A percentile compares a stretch with the other conserved stretches of the same genome.
These are phyloP conservation scores for Strobilomyces dryophilus DNA, from an alignment of 768 basidiomycete genomes.

Conservation along the genomic window DNA sequence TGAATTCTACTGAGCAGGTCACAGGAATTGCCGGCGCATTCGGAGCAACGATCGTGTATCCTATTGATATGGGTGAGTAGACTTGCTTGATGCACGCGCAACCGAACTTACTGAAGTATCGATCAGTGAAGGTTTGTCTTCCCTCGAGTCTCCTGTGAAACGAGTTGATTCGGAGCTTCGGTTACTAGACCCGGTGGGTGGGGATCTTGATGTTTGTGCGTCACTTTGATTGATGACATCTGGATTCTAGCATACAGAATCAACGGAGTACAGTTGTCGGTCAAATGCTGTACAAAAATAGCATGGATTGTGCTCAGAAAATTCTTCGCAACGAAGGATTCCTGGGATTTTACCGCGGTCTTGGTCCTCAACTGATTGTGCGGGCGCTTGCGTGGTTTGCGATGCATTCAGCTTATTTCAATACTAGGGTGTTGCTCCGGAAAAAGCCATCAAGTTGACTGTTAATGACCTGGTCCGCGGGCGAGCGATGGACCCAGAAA, in stretches of 20 bases:
- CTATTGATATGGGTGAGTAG: constrained; percentile 83
- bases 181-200: constrained; percentile 58
- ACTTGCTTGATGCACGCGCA: not conserved
- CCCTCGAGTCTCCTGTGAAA: not conserved
- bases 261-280: constrained; percentile 96
- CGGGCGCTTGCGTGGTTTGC: constrained; percentile 12
- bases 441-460: constrained; percentile 97
- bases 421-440: constrained; percentile 83
- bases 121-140: constrained; percentile 64
- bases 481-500: constrained; percentile 88
- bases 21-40: constrained; percentile 86
- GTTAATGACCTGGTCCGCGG: constrained; percentile 90
- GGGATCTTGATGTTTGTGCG: constrained; percentile 1
- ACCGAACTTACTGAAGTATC: constrained; percentile 8
- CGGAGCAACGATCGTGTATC: constrained; percentile 97
- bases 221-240: constrained; percentile 1
- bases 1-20: constrained; percentile 14
- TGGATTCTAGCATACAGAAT: constrained; percentile 79
- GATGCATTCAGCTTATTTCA: constrained; percentile 7
- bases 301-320: constrained; percentile 88
- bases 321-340: constrained; percentile 94
- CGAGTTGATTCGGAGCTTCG: constrained; percentile 5
- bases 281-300: constrained; percentile 95
- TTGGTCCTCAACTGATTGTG: constrained; percentile 92
- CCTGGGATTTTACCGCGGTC: constrained; percentile 92